phyloP scores from a whole-genome alignment of 345 rosid species.

The Aquilaria malaccensis region DNA sequence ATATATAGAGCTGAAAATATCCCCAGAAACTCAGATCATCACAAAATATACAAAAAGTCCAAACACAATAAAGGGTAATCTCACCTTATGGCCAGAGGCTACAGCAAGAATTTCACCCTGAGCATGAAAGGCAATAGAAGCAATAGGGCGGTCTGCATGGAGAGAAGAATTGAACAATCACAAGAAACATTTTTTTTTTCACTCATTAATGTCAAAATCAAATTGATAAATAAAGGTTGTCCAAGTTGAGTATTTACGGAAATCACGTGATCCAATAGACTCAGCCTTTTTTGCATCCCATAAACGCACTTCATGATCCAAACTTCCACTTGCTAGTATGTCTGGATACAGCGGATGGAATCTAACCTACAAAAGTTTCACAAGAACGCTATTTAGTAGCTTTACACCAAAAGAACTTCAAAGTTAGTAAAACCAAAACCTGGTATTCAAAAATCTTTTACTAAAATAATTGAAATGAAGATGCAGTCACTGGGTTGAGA shows the following conservation, averaged over 20 bases:
- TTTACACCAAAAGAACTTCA: conserved; percentile 1
- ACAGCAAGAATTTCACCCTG: conserved; percentile 71
- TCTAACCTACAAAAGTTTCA: conserved; percentile 46
- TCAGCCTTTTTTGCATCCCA: conserved; percentile 70
- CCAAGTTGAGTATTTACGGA: conserved; percentile 33
- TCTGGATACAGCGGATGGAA: conserved; percentile 59
- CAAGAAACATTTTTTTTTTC: conserved; percentile 1
- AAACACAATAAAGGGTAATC: background rate
- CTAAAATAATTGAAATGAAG: too few relatives aligned
- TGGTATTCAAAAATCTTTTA: background rate
- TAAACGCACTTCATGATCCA: conserved; percentile 73
- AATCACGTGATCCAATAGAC: conserved; percentile 64
- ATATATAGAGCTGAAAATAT: conserved; percentile 48
- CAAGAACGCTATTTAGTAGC: background rate
- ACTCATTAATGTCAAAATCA: background rate
- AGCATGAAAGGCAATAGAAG: conserved; percentile 81
- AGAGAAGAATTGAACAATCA: conserved; percentile 8
- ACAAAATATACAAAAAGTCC: too few relatives aligned
- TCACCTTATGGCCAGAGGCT: conserved; percentile 79
- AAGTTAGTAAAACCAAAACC: background rate
- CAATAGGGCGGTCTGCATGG: conserved; percentile 63
- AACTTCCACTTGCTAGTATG: conserved; percentile 73
- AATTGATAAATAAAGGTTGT: conserved; percentile 8
- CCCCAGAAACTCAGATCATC: conserved; percentile 10
- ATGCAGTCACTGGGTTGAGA: background rate